Evolutionary conservation across 2,329 filamentous ascomycete species (phyloP).

Genomic region (Cadophora sp.): DNA sequence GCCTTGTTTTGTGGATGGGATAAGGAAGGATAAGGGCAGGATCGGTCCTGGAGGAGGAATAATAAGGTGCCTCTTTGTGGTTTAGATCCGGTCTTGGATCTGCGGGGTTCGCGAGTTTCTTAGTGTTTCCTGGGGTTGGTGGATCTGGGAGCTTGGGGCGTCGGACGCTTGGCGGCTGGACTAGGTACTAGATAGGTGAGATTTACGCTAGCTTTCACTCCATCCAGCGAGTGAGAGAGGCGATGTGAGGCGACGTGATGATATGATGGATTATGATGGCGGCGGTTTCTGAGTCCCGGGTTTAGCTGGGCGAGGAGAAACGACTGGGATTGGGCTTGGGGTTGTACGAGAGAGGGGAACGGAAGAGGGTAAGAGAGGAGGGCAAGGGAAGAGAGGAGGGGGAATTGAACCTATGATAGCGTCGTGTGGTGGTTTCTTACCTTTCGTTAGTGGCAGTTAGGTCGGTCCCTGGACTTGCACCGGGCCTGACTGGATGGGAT

Average conservation of each 20-base stretch:
- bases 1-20: no score
- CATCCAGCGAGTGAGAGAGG: no score
- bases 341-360: conserved; percentile 10
- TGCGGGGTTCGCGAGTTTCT: no score
- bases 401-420: background rate
- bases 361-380: background rate
- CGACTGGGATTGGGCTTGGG: background rate
- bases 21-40: no score
- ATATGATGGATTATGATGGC: background rate
- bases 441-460: background rate
- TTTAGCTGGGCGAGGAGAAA: background rate
- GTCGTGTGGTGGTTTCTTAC: background rate
- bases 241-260: background rate
- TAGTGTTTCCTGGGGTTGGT: no score
- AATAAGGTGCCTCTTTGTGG: no score
- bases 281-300: conserved; percentile 3
- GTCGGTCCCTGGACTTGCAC: background rate
- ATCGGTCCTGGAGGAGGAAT: no score
- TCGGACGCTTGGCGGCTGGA: no score
- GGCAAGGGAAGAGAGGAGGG: background rate
- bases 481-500: background rate
- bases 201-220: no score
- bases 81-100: no score
- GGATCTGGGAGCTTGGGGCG: no score
- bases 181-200: no score